A percentile compares a stretch with the other conserved stretches of the same genome.
Evolutionary conservation across 225 moss, liverwort and hornwort species (phyloP).

Genomic region (Asterella californica): DNA sequence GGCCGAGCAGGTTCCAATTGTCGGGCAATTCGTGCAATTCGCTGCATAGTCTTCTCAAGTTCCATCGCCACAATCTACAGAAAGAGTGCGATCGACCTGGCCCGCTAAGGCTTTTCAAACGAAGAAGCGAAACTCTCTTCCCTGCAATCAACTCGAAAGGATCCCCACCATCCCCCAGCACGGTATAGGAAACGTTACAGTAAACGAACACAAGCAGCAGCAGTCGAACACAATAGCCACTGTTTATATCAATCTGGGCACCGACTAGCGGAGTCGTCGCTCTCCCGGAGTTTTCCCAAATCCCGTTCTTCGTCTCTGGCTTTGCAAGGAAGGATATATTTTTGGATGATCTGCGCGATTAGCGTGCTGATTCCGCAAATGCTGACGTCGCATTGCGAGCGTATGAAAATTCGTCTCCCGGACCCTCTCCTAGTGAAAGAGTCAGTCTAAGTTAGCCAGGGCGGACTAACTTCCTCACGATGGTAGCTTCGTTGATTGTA

Average conservation of each 20-base stretch:
- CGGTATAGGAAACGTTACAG: too few relatives aligned
- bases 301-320: neutral
- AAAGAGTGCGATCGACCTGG: neutral
- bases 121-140: too few relatives aligned
- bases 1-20: constrained; percentile 50
- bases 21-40: constrained; percentile 54
- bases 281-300: neutral
- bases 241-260: neutral
- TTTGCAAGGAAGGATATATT: neutral
- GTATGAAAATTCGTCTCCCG: too few relatives aligned
- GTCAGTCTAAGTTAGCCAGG: too few relatives aligned
- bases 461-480: too few relatives aligned
- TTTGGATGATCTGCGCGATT: neutral
- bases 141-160: neutral
- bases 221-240: neutral
- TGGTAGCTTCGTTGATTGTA: too few relatives aligned
- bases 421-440: too few relatives aligned
- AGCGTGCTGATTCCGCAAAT: neutral
- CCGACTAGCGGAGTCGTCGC: neutral
- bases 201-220: too few relatives aligned
- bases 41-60: constrained; percentile 50
- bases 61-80: constrained; percentile 12
- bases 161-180: neutral
- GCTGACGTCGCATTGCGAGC: neutral
- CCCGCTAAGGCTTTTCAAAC: too few relatives aligned